phyloP scores from a whole-genome alignment of 1,139 yeast species.

The Kodamaea derodonti region DNA sequence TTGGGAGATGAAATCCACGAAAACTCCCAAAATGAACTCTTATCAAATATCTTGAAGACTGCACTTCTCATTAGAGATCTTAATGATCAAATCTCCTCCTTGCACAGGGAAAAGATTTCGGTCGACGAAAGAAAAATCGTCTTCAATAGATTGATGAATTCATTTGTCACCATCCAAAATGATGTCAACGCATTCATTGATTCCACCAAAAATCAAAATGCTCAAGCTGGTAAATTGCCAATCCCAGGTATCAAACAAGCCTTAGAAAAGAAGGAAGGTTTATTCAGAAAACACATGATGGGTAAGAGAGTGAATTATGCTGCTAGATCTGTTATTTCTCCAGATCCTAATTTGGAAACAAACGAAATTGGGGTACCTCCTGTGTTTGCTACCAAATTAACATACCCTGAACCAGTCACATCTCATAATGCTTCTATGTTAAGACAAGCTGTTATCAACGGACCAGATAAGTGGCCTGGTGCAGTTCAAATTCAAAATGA shows the following conservation, averaged over 20 bases:
- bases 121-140: conserved; percentile 63
- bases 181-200: conserved; percentile 94
- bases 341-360: conserved; percentile 97
- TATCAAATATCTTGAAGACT: conserved; percentile 76
- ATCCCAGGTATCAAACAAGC: conserved; percentile 97
- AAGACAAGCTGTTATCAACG: conserved; percentile 93
- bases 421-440: conserved; percentile 84
- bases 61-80: conserved; percentile 81
- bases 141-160: conserved; percentile 89
- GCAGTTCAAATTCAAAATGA: conserved; percentile 95
- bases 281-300: conserved; percentile 99
- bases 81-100: conserved; percentile 67
- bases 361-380: conserved; percentile 99
- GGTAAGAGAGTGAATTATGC: conserved; percentile 99
- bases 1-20: conserved; percentile 96
- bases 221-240: conserved; percentile 66
- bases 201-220: conserved; percentile 80
- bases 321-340: conserved; percentile 98
- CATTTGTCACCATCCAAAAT: conserved; percentile 90
- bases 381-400: conserved; percentile 89
- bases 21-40: conserved; percentile 85
- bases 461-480: conserved; percentile 99
- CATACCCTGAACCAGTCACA: conserved; percentile 99
- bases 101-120: conserved; percentile 62
- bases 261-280: conserved; percentile 96